phyloP scores from a whole-genome alignment of 2,329 filamentous ascomycete species.

The Lasiodiplodia hormozganensis region DNA sequence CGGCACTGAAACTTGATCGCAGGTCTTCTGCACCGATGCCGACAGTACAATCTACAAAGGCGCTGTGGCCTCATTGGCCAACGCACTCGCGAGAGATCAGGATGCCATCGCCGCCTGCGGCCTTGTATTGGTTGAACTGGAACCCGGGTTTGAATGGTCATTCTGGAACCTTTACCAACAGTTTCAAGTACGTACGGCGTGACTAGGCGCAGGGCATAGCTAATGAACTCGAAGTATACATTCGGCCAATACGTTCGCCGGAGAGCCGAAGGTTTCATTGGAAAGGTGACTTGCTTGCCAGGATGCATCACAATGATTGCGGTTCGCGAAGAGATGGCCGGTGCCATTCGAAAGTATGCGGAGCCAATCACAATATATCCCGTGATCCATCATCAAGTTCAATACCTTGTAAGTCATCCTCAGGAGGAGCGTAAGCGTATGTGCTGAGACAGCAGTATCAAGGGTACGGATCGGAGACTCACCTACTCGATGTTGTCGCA shows the following conservation, averaged over 20 bases:
- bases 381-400: slow-evolving; percentile 36
- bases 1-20: neutral
- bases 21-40: slow-evolving; percentile 36
- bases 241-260: slow-evolving; percentile 37
- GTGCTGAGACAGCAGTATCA: neutral
- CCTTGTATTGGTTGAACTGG: slow-evolving; percentile 35
- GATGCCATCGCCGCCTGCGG: slow-evolving; percentile 36
- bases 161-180: slow-evolving; percentile 37
- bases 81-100: slow-evolving; percentile 33
- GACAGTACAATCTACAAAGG: slow-evolving; percentile 36
- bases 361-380: slow-evolving; percentile 35
- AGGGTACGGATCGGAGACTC: slow-evolving; percentile 35
- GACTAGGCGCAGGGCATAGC: neutral
- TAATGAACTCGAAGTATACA: slow-evolving; percentile 29
- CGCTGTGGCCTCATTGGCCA: slow-evolving; percentile 33
- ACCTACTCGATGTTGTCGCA: slow-evolving; percentile 37
- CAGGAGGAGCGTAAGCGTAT: too few species aligned
- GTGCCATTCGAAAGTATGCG: slow-evolving; percentile 35
- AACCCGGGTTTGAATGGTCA: slow-evolving; percentile 36
- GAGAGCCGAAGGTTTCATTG: slow-evolving; percentile 34
- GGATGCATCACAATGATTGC: slow-evolving; percentile 38
- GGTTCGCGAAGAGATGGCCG: slow-evolving; percentile 35
- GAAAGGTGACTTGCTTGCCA: slow-evolving; percentile 36
- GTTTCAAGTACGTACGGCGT: slow-evolving; percentile 32
- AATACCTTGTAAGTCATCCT: slow-evolving; percentile 32